phyloP scores from a whole-genome alignment of 176 grass and related monocot species.

The bread wheat (Triticum aestivum) region IWGSC_CS_RefSeq_v2.1 NC_057810.1:536433775-536434274 shows the following conservation, averaged over 20 bases:
- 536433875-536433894: conserved; percentile 73
- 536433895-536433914: conserved; percentile 81
- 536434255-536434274: not conserved
- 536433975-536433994: conserved; percentile 94
- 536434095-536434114: conserved; percentile 81
- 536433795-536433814: conserved; percentile 77
- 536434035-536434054: conserved; percentile 87
- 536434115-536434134: conserved; percentile 90
- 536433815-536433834: conserved; percentile 78
- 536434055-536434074: conserved; percentile 85
- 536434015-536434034: conserved; percentile 92
- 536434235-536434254: not conserved
- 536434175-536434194: not conserved
- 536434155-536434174: conserved; percentile 37
- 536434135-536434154: conserved; percentile 94
- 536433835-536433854: conserved; percentile 82
- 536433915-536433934: conserved; percentile 84
- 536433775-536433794: conserved; percentile 74
- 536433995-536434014: conserved; percentile 86
- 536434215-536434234: not conserved
- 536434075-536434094: conserved; percentile 76
- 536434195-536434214: conserved; percentile 4
- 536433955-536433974: conserved; percentile 85
- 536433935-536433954: conserved; percentile 79
- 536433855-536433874: conserved; percentile 73